A percentile compares a stretch with the other conserved stretches of the same genome.
phyloP scores from a whole-genome alignment of 805 yeast genomes.

The Sugiyamaella boreocaroliniensis region DNA sequence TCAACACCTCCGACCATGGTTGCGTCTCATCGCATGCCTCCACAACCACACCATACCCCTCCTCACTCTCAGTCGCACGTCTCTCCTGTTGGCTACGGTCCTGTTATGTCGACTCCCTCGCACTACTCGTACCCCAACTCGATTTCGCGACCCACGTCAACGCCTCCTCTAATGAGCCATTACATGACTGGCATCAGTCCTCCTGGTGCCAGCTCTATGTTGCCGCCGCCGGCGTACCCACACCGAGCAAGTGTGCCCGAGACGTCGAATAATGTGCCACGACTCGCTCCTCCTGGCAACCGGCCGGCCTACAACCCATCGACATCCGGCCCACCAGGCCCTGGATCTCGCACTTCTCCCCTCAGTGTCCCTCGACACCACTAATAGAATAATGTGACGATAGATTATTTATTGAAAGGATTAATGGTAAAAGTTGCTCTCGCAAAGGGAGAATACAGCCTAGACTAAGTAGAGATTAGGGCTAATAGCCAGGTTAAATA shows the following conservation, averaged over 20 bases:
- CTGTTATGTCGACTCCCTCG: neutral
- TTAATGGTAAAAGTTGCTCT: neutral
- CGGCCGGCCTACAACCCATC: neutral
- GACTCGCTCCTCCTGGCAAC: neutral
- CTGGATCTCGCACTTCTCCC: constrained; percentile 1
- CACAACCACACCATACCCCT: neutral
- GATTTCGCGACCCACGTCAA: constrained; percentile 12
- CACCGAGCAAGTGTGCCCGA: neutral
- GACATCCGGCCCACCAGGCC: neutral
- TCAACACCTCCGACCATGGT: neutral
- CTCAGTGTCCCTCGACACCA: neutral
- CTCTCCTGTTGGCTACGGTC: neutral
- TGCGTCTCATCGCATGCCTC: neutral
- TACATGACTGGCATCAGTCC: neutral
- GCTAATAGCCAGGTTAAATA: too few species aligned
- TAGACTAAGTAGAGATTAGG: too few species aligned
- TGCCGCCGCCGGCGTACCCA: neutral
- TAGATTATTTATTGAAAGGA: neutral
- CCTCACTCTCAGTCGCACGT: constrained; percentile 4
- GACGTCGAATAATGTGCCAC: neutral
- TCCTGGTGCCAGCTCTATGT: neutral
- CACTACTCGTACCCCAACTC: constrained; percentile 4
- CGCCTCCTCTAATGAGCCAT: constrained; percentile 7
- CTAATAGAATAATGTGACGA: neutral
- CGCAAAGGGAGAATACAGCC: too few species aligned